Percentiles rank a stretch among this genome's conserved stretches.
These are phyloP conservation scores for Aspergillus affinis DNA, from an alignment of 495 filamentous ascomycete species.

Conservation along the genomic window DNA sequence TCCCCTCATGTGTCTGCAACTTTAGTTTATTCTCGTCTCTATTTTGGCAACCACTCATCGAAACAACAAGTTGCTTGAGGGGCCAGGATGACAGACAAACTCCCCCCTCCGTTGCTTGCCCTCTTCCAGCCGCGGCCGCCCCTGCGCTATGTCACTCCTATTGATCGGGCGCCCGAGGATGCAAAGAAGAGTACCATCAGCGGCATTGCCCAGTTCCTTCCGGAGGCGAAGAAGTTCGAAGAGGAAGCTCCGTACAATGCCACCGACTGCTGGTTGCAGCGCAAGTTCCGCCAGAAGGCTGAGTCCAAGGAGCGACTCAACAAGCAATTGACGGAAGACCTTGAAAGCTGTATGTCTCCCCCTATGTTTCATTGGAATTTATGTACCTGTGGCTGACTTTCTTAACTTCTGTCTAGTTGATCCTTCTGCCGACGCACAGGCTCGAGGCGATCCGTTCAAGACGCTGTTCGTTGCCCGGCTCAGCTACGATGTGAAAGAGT, in stretches of 20 bases:
- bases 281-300: slow-evolving; percentile 70
- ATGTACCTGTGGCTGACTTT: not conserved
- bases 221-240: slow-evolving; percentile 66
- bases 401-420: slow-evolving; percentile 49
- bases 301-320: slow-evolving; percentile 72
- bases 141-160: slow-evolving; percentile 82
- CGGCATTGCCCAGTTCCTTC: slow-evolving; percentile 72
- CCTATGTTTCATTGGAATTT: slow-evolving; percentile 2
- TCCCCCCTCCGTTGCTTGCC: slow-evolving; percentile 86
- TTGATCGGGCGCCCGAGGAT: slow-evolving; percentile 80
- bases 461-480: slow-evolving; percentile 91
- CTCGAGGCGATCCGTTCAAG: slow-evolving; percentile 90
- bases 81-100: slow-evolving; percentile 83
- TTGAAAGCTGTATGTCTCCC: slow-evolving; percentile 62
- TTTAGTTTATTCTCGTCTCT: not conserved
- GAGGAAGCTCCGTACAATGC: slow-evolving; percentile 72
- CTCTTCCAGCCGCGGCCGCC: slow-evolving; percentile 94
- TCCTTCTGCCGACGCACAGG: slow-evolving; percentile 70
- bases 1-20: slow-evolving; percentile 6
- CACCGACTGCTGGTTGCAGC: slow-evolving; percentile 90
- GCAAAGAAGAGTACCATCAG: slow-evolving; percentile 64
- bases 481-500: slow-evolving; percentile 81
- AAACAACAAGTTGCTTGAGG: slow-evolving; percentile 8
- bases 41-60: not conserved
- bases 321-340: slow-evolving; percentile 63